Conservation (phyloP, 139 green algal species). For the Closterium sp. region DNA sequence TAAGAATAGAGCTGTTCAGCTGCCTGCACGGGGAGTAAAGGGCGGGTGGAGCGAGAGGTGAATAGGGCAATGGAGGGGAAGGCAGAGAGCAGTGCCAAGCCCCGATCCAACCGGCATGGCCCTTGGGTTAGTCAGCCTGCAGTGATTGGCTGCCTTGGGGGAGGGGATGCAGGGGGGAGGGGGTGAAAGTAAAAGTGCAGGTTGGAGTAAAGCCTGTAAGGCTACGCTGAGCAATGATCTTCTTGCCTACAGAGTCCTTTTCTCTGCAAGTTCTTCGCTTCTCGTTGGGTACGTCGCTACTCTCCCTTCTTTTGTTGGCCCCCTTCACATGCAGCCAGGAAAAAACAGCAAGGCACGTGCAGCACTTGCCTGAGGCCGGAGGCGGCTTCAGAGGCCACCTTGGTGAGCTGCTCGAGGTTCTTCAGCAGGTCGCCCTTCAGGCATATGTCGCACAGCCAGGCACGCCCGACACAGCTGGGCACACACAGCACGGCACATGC, state of each 20-base stretch:
- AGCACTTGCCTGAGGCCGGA: slow-evolving; percentile 38
- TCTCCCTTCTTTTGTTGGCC: too few relatives aligned
- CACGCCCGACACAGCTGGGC: neutral
- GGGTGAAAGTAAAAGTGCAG: too few relatives aligned
- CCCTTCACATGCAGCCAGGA: too few relatives aligned
- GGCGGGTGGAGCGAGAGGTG: neutral
- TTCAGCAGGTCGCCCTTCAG: slow-evolving; percentile 36
- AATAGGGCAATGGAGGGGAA: neutral
- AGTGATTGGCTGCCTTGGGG: slow-evolving; percentile 66
- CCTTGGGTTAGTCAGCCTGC: slow-evolving; percentile 82
- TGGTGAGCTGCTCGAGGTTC: slow-evolving; percentile 41
- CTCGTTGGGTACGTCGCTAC: too few relatives aligned
- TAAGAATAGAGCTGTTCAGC: slow-evolving; percentile 85
- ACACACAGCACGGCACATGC: neutral
- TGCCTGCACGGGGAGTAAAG: neutral
- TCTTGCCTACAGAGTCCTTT: too few relatives aligned
- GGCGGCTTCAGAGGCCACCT: slow-evolving; percentile 41
- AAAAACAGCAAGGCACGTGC: too few relatives aligned
- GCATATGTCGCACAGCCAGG: too few relatives aligned
- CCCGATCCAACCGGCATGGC: slow-evolving; percentile 70
- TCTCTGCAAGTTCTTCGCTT: too few relatives aligned
- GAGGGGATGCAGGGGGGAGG: too few relatives aligned
- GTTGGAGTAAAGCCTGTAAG: too few relatives aligned
- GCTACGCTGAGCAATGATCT: slow-evolving; percentile 71
- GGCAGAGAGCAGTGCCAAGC: neutral